phyloP scores from a whole-genome alignment of 1,284 basidiomycete genomes.

The Cutaneotrichosporon sp. region DNA sequence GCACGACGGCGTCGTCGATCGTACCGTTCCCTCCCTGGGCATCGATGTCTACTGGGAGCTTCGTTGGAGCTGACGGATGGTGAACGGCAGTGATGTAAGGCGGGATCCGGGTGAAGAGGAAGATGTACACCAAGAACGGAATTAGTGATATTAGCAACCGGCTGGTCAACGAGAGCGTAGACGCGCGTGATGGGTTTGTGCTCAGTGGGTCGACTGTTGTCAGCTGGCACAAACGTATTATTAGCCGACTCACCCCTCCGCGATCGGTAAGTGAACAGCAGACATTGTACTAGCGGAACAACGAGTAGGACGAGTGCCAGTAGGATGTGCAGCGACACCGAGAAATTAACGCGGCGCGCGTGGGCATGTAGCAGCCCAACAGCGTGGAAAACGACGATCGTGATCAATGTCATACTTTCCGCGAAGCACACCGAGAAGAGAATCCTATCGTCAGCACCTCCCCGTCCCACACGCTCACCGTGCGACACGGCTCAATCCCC shows the following conservation, averaged over 20 bases:
- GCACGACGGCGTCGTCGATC: slow-evolving; percentile 23
- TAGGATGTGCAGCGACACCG: slow-evolving; percentile 42
- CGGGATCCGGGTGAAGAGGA: slow-evolving; percentile 46
- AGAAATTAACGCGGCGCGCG: slow-evolving; percentile 46
- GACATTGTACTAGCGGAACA: slow-evolving; percentile 45
- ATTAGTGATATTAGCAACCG: slow-evolving; percentile 42
- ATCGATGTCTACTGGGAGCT: too few species aligned
- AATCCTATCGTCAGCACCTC: slow-evolving; percentile 20
- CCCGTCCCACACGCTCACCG: slow-evolving; percentile 27
- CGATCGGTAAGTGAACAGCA: slow-evolving; percentile 45
- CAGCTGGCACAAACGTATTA: background rate
- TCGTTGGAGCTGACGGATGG: too few species aligned
- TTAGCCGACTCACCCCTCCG: slow-evolving; percentile 24
- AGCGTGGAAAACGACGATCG: slow-evolving; percentile 44
- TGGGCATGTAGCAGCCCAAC: slow-evolving; percentile 38
- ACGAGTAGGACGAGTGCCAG: slow-evolving; percentile 41
- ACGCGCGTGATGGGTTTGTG: slow-evolving; percentile 9
- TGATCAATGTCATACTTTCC: slow-evolving; percentile 44
- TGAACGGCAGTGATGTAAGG: slow-evolving; percentile 43
- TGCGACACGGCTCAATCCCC: slow-evolving; percentile 35
- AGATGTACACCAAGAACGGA: slow-evolving; percentile 45
- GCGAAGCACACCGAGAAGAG: slow-evolving; percentile 47
- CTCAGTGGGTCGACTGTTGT: slow-evolving; percentile 6
- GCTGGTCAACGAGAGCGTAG: slow-evolving; percentile 26
- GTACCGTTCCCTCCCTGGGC: background rate